Conservation (phyloP, 2,329 filamentous ascomycete genomes). For the Triangularia verruculosa region DNA sequence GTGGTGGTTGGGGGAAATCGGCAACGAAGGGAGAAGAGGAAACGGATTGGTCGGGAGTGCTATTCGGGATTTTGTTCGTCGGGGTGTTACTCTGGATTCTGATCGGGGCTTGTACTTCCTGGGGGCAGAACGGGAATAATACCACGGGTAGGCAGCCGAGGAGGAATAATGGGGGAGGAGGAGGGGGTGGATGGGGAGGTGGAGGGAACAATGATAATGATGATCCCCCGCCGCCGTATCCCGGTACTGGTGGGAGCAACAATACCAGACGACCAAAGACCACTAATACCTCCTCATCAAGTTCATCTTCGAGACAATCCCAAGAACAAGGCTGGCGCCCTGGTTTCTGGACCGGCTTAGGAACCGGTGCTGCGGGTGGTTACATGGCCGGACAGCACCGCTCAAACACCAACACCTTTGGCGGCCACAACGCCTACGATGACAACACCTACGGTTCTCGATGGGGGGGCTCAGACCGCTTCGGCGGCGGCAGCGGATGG, state of each 20-base stretch:
- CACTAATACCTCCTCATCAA: too few relatives aligned
- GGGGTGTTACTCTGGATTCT: conserved; percentile 60
- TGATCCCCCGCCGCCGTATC: conserved; percentile 56
- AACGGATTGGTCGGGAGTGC: conserved; percentile 36
- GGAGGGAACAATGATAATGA: conserved; percentile 19
- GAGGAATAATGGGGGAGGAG: conserved; percentile 33
- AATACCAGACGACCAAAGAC: conserved; percentile 21
- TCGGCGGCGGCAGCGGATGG: conserved; percentile 31
- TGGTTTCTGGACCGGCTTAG: conserved; percentile 71
- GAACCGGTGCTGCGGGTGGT: conserved; percentile 65
- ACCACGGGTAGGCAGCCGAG: not conserved
- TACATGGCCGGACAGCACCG: conserved; percentile 57
- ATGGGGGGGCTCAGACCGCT: not conserved
- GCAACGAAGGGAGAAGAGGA: conserved; percentile 27
- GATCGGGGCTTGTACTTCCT: conserved; percentile 48
- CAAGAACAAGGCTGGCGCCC: conserved; percentile 57
- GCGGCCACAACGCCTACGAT: conserved; percentile 23
- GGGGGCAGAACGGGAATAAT: not conserved
- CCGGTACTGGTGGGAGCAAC: conserved; percentile 35
- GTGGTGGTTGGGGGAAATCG: conserved; percentile 32
- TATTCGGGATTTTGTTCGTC: conserved; percentile 64
- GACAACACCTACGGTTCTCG: conserved; percentile 9
- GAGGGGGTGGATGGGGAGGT: conserved; percentile 30
- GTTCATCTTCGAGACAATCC: not conserved
- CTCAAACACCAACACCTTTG: conserved; percentile 29